phyloP scores from a whole-genome alignment of 176 grass and related monocot genomes.

The sorghum (Sorghum bicolor) region DNA sequence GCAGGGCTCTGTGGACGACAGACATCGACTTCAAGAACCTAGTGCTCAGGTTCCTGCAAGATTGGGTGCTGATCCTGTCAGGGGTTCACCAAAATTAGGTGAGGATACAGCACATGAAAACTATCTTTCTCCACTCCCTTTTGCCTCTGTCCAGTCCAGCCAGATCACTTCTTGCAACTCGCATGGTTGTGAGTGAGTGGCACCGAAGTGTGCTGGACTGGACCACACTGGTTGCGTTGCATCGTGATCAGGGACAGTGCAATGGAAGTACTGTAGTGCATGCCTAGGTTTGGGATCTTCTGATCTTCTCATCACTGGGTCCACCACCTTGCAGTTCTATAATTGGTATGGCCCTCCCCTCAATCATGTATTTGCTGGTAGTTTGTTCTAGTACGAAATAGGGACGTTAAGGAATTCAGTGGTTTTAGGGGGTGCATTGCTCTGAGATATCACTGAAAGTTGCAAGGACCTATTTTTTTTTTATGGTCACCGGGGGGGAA shows the following conservation, averaged over 20 bases:
- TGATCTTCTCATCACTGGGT: not conserved
- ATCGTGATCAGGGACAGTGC: constrained; percentile 20
- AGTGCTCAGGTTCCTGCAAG: not conserved
- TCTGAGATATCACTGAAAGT: not conserved
- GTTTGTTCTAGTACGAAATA: not conserved
- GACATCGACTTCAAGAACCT: not conserved
- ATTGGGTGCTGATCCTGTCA: not conserved
- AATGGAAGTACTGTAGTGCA: constrained; percentile 15
- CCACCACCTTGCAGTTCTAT: constrained; percentile 16
- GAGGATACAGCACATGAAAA: not conserved
- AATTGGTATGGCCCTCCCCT: constrained; percentile 27
- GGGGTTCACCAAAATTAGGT: constrained; percentile 12
- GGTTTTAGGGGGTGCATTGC: not conserved
- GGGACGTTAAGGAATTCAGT: not conserved
- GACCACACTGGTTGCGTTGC: constrained; percentile 19
- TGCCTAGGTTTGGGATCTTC: constrained; percentile 31
- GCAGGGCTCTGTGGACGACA: not conserved
- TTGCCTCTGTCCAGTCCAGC: not conserved
- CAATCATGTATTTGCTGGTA: constrained; percentile 22
- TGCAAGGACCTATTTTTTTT: constrained; percentile 22
- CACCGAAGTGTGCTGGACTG: constrained; percentile 6
- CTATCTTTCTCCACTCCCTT: not conserved
- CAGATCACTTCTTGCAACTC: constrained; percentile 16
- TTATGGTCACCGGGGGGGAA: too few relatives aligned
- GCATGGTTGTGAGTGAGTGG: not conserved